Percentiles rank a stretch among this genome's conserved stretches.
These are phyloP conservation scores for Fraxinus latifolia DNA, from an alignment of 305 asterid species.

Conservation along the genomic window DNA sequence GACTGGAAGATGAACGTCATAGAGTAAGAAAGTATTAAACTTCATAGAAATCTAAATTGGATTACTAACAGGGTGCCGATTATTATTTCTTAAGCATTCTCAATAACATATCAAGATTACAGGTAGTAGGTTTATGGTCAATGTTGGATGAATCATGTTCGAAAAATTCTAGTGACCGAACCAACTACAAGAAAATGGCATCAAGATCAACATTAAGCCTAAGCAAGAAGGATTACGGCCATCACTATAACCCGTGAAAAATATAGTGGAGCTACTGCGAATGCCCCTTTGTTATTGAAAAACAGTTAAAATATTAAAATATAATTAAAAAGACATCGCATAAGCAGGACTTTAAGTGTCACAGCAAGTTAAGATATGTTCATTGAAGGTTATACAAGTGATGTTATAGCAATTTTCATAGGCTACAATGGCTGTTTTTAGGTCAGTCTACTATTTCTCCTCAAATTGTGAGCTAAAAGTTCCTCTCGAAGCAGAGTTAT, in stretches of 20 bases:
- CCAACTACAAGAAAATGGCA: neutral
- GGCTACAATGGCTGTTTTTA: neutral
- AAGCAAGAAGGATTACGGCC: neutral
- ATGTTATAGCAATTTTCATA: neutral
- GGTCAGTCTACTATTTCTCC: neutral
- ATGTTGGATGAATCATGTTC: neutral
- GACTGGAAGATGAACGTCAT: slow-evolving; percentile 47
- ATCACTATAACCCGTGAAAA: neutral
- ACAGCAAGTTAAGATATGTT: neutral
- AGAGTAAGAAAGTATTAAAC: slow-evolving; percentile 19
- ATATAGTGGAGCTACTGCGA: neutral
- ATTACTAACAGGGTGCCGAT: neutral
- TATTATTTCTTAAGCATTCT: neutral
- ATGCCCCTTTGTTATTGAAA: neutral
- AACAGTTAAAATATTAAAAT: neutral
- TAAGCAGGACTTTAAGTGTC: neutral
- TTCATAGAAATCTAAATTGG: slow-evolving; percentile 6
- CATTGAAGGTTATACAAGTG: neutral
- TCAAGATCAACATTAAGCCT: neutral
- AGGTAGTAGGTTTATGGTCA: neutral
- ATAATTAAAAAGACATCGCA: neutral
- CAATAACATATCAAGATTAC: neutral
- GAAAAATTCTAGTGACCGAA: neutral
- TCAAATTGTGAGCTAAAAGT: neutral
- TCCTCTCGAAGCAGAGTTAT: neutral